phyloP scores from a whole-genome alignment of 2,329 filamentous ascomycete species.

The Trichothecium sympodiale region DNA sequence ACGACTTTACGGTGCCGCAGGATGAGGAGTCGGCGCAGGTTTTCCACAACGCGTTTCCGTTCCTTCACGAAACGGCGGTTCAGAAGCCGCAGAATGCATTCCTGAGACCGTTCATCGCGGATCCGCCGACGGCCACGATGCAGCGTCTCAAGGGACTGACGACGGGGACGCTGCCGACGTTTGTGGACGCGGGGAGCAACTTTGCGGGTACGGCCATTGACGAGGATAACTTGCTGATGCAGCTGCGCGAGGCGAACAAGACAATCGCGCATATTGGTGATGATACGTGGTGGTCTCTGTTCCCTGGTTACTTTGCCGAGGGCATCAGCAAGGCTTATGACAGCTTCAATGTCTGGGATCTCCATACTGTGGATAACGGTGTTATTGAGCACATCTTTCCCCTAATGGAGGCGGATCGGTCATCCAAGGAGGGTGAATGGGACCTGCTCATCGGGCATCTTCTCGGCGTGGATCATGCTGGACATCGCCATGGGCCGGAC shows the following conservation, averaged over 20 bases:
- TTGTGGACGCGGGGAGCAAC: slow-evolving; percentile 87
- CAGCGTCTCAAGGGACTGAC: slow-evolving; percentile 90
- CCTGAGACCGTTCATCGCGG: slow-evolving; percentile 88
- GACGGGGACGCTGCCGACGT: slow-evolving; percentile 88
- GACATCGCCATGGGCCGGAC: slow-evolving; percentile 88
- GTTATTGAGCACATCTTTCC: slow-evolving; percentile 87
- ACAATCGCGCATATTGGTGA: slow-evolving; percentile 91
- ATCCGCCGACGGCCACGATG: slow-evolving; percentile 87
- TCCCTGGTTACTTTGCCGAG: slow-evolving; percentile 84
- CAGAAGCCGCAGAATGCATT: slow-evolving; percentile 72
- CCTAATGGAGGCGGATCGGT: slow-evolving; percentile 44
- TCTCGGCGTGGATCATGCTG: slow-evolving; percentile 91
- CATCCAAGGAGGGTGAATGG: slow-evolving; percentile 57
- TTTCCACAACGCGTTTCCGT: slow-evolving; percentile 81
- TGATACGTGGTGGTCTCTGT: slow-evolving; percentile 91
- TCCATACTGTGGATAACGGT: slow-evolving; percentile 93
- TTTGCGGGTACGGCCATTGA: slow-evolving; percentile 94
- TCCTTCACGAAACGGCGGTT: slow-evolving; percentile 73
- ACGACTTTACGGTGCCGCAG: slow-evolving; percentile 85
- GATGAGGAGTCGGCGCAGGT: slow-evolving; percentile 27
- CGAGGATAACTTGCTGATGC: slow-evolving; percentile 68
- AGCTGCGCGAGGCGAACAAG: slow-evolving; percentile 54
- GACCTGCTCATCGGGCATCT: slow-evolving; percentile 93
- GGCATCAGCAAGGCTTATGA: slow-evolving; percentile 84
- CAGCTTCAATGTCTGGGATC: slow-evolving; percentile 96